Evolutionary conservation across 768 basidiomycete species (phyloP), one percentile per base, ranked within the genome.

Genomic region (Hericium alpestre): DNA sequence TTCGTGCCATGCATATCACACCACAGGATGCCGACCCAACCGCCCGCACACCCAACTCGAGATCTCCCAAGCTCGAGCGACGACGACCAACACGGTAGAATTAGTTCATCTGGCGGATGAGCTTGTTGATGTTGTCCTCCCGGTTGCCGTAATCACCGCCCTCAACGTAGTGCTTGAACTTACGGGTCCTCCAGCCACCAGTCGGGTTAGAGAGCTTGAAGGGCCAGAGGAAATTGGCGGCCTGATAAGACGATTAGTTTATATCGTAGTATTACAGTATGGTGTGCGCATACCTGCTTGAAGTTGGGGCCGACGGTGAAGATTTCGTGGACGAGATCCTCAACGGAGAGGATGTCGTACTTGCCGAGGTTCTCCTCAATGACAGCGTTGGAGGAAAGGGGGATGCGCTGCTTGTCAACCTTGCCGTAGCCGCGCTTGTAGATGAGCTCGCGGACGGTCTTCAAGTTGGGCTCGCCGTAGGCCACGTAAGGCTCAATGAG

Each of bases 381-480:
- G 75, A 96, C 79, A 59, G 82, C 78, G 76, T 99, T 99, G 79
- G 90, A 92, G 66, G 86, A 75, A 61, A 99, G 84, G 61, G 96
- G 94, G 68, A 99, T 89, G 70, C 96, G 89, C 73, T 97, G 94
- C 76, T 92, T 95, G 81, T 92, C 73, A 72, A 98, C 85, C 79
- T 98, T 98, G 71, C 95, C 96, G 70, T 97, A 97, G 57, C 96
- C 96, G 62, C 96, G 92, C 82, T 99, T 99, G 87, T 98, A 98
- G 76, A 98, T 85, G 63, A 99, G 77, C 73, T 96, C 93, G 62
- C 95, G 93, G 70, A 97, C 86, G 43, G 93, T 86, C 73, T 97
- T 97, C 66, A 97, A 78, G 78, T 97, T 97, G 57, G 93, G 90
- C 74, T 95, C 93, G 74, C 92, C 96, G 72, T 98, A 99, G 61